Evolutionary conservation across 768 basidiomycete genomes (phyloP), one percentile per base, ranked within the genome.

Genomic region (Lactarius hengduanensis): DNA sequence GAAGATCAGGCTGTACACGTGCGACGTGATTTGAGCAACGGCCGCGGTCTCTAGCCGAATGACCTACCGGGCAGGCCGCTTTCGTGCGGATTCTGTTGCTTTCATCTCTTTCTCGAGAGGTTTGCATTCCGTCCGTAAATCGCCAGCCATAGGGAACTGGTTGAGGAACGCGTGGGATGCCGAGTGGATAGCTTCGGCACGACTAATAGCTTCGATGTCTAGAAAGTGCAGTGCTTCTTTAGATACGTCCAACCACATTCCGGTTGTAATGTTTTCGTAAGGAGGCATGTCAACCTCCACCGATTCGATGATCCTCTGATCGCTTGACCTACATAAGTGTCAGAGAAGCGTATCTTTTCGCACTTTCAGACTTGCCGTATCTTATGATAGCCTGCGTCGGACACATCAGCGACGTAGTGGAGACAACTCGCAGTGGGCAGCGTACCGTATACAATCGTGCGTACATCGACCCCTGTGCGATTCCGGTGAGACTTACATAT

Each of bases 101-200:
- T 81, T 84, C 74, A 86, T 86, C 76, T 92, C 91, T 73, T 92
- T 92, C 73, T 90, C 86, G 4, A 84, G 77, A 0, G 84, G 84
- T 74, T 92, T 92, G 78, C 94, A 96, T 73, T 96, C 94, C 2
- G 93, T 94, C 65, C 79, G 82, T 40, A 95, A 74, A 64, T 93
- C 91, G 36, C 81, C 79, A 0, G 84, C 82, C 69, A 94, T 77
- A 5, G 84, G 79, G 70, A 92, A 93, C 50, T 85, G 83, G 71
- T 92, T 94, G 68, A 96, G 76, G 71, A 94, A 82, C 0, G 91
- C 91, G 73, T 96, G 94, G 70, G 88, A 81, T 3, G 94, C 93
- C 5, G 92, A 84, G 72, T 96, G 94, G 57, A 96, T 92, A 0
- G 88, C 90, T 58, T 85, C 93, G 0, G 93, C 91, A 0, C 86